Conservation (phyloP, 164 flowering plant species). For the Sedum album region DNA sequence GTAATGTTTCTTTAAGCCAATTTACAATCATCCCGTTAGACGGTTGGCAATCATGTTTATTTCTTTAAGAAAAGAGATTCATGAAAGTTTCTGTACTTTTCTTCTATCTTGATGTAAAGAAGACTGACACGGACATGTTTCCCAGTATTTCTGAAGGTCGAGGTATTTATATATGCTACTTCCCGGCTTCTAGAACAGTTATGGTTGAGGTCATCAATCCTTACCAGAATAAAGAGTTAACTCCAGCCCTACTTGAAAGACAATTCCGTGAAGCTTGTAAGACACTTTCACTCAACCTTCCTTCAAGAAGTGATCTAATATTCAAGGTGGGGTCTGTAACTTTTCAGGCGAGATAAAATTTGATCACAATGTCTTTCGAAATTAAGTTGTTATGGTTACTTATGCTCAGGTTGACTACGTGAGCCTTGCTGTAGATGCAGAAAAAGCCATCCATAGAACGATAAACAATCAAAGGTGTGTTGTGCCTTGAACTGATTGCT, state of each 20-base stretch:
- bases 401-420: constrained; percentile 73
- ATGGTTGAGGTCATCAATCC: constrained; percentile 74
- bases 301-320: constrained; percentile 31
- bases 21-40: not conserved
- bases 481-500: not conserved
- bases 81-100: not conserved
- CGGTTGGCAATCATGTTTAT: not conserved
- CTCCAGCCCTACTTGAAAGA: constrained; percentile 60
- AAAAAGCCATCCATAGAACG: constrained; percentile 56
- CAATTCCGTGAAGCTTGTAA: constrained; percentile 81
- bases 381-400: not conserved
- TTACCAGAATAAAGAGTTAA: constrained; percentile 66
- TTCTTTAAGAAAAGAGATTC: not conserved
- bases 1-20: not conserved
- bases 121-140: not conserved
- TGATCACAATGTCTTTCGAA: not conserved
- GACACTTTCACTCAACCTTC: constrained; percentile 40
- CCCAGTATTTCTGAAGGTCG: constrained; percentile 78
- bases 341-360: not conserved
- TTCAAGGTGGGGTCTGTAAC: constrained; percentile 45
- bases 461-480: constrained; percentile 61
- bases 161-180: constrained; percentile 61
- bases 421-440: constrained; percentile 64
- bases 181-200: constrained; percentile 52
- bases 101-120: not conserved